Evolutionary conservation across 257 asterid genomes (phyloP).

Genomic region (Forsythia suspensa): DNA sequence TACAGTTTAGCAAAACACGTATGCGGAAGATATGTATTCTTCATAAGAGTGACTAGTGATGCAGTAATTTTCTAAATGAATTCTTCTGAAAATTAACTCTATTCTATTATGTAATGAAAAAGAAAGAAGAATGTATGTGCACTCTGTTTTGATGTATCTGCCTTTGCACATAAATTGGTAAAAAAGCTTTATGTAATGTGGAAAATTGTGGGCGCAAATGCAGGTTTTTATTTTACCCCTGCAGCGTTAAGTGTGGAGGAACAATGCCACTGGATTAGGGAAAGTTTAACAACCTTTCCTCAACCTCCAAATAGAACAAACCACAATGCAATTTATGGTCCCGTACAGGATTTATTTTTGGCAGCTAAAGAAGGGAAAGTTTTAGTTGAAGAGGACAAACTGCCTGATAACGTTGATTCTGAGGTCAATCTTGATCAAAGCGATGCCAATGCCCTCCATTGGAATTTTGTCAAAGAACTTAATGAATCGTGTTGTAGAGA

Average conservation of each 20-base stretch:
- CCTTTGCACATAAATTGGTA: too few species aligned
- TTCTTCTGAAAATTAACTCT: not conserved
- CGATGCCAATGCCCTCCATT: slow-evolving; percentile 34
- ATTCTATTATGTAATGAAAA: too few species aligned
- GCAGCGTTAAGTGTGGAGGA: slow-evolving; percentile 76
- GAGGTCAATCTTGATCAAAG: slow-evolving; percentile 22
- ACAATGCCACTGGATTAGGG: slow-evolving; percentile 71
- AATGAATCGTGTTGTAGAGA: slow-evolving; percentile 31
- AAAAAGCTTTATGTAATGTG: not conserved
- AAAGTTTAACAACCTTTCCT: slow-evolving; percentile 54
- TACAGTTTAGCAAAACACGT: too few species aligned
- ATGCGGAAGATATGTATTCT: not conserved
- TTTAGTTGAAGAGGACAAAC: slow-evolving; percentile 43
- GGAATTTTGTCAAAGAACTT: slow-evolving; percentile 47
- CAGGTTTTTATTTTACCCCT: slow-evolving; percentile 92
- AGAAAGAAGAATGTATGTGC: too few species aligned
- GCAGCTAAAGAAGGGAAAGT: slow-evolving; percentile 51
- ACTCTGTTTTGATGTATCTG: too few species aligned
- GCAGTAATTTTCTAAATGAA: not conserved
- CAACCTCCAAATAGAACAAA: slow-evolving; percentile 92
- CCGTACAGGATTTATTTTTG: slow-evolving; percentile 62
- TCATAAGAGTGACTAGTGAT: not conserved
- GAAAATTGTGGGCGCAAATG: slow-evolving; percentile 18
- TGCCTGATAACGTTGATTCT: slow-evolving; percentile 22
- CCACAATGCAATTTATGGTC: slow-evolving; percentile 86